A percentile compares a stretch with the other conserved stretches of the same genome.
Evolutionary conservation across 2,329 filamentous ascomycete genomes (phyloP).

Genomic region (Amesomyces nigricolor): DNA sequence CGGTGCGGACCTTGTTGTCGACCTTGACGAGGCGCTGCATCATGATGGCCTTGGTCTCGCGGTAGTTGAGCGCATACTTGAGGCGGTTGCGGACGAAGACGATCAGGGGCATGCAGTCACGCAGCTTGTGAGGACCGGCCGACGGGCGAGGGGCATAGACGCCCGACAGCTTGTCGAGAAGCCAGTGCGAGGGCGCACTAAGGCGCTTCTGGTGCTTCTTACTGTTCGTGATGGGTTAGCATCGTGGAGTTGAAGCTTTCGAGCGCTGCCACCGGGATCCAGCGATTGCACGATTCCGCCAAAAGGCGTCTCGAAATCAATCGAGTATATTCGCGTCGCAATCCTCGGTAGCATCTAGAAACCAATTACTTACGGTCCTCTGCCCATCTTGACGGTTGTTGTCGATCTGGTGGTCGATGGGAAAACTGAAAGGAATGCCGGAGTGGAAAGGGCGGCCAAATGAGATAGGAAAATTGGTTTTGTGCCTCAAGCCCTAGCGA

Average conservation of each 20-base stretch:
- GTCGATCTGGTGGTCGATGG: constrained; percentile 31
- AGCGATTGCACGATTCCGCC: constrained; percentile 3
- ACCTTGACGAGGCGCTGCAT: constrained; percentile 99
- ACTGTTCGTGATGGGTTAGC: constrained; percentile 45
- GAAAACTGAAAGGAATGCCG: constrained; percentile 25
- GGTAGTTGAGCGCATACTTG: constrained; percentile 99
- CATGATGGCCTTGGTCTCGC: constrained; percentile 95
- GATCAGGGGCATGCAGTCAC: constrained; percentile 97
- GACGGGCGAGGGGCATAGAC: constrained; percentile 68
- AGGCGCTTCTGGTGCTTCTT: constrained; percentile 99
- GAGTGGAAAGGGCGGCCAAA: constrained; percentile 21
- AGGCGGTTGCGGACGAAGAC: constrained; percentile 96
- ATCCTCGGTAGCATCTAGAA: not conserved
- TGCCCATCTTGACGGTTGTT: constrained; percentile 40
- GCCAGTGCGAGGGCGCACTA: constrained; percentile 98
- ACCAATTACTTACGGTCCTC: constrained; percentile 47
- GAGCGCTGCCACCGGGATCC: not conserved
- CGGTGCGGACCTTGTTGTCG: constrained; percentile 98
- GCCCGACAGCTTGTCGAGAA: constrained; percentile 98
- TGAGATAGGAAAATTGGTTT: constrained; percentile 24
- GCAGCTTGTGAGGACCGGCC: constrained; percentile 95
- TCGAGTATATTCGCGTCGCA: not conserved
- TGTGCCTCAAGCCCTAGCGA: constrained; percentile 28
- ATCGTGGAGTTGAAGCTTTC: constrained; percentile 11
- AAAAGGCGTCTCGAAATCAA: not conserved